A percentile compares a stretch with the other conserved stretches of the same genome.
Conservation (phyloP, 78 protist species). For the Goniomonas avonlea region DNA sequence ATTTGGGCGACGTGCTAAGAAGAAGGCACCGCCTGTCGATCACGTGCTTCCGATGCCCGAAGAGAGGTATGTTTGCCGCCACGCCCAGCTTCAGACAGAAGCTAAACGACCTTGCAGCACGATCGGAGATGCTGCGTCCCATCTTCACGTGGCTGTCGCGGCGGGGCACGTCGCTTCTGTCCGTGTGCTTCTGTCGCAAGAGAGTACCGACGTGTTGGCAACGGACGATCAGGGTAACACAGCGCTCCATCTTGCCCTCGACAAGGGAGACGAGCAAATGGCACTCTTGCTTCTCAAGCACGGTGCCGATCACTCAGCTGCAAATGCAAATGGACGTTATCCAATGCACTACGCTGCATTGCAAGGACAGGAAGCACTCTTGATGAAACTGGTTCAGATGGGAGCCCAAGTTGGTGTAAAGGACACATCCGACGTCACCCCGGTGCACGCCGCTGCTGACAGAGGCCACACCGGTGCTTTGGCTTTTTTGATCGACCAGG, state of each 20-base stretch:
- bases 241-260: not conserved
- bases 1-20: not conserved
- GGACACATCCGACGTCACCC: not conserved
- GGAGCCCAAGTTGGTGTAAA: not conserved
- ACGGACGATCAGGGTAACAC: slow-evolving; percentile 8
- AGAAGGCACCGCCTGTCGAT: not conserved
- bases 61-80: not conserved
- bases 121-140: not conserved
- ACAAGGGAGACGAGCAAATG: not conserved
- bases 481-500: not conserved
- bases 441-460: not conserved
- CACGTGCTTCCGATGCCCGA: not conserved
- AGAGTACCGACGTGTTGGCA: not conserved
- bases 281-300: not conserved
- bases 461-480: not conserved
- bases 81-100: not conserved
- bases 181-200: not conserved
- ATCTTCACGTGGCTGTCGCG: slow-evolving; percentile 2
- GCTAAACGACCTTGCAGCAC: not conserved
- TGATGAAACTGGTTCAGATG: not conserved
- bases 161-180: slow-evolving; percentile 7
- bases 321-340: not conserved
- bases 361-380: not conserved
- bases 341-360: not conserved
- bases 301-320: not conserved